These are phyloP conservation scores for Epichloe bromicola DNA, from an alignment of 2,329 filamentous ascomycete species.

Conservation along the genomic window DNA sequence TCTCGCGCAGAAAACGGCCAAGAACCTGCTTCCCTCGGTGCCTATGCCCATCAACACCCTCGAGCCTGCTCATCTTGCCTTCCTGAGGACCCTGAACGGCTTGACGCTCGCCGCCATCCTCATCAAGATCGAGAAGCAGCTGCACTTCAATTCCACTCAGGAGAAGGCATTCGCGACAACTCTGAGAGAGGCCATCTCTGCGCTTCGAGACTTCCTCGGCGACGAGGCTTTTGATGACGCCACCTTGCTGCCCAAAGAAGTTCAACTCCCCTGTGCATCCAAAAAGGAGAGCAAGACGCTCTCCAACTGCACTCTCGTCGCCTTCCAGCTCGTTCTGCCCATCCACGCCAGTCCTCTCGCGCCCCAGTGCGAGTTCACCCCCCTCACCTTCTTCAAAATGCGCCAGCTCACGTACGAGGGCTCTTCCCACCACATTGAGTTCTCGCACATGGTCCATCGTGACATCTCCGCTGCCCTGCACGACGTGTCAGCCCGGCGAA, in stretches of 20 bases:
- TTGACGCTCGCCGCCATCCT: conserved; percentile 23
- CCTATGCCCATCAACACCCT: conserved; percentile 39
- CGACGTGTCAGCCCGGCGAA: conserved; percentile 9
- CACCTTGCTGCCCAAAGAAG: conserved; percentile 27
- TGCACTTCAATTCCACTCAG: conserved; percentile 22
- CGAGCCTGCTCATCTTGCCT: conserved; percentile 39
- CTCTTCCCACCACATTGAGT: conserved; percentile 38
- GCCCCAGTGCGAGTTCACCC: conserved; percentile 46
- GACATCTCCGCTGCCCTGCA: conserved; percentile 34
- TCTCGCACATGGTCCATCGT: conserved; percentile 45
- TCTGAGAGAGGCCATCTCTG: conserved; percentile 29
- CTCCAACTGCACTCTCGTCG: conserved; percentile 25
- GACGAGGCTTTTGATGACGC: conserved; percentile 34
- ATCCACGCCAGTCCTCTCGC: conserved; percentile 42
- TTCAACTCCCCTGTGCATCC: conserved; percentile 27
- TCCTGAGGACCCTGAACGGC: conserved; percentile 38
- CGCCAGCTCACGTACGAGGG: conserved; percentile 47
- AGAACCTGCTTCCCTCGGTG: conserved; percentile 48
- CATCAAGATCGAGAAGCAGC: conserved; percentile 19
- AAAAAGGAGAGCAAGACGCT: not conserved
- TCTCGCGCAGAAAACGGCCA: conserved; percentile 41
- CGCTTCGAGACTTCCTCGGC: conserved; percentile 27
- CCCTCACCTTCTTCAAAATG: conserved; percentile 51
- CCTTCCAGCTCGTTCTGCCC: conserved; percentile 49
- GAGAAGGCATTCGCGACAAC: conserved; percentile 32